phyloP scores from a whole-genome alignment of 176 grass and related monocot genomes.

The Rhynchospora breviuscula region DNA sequence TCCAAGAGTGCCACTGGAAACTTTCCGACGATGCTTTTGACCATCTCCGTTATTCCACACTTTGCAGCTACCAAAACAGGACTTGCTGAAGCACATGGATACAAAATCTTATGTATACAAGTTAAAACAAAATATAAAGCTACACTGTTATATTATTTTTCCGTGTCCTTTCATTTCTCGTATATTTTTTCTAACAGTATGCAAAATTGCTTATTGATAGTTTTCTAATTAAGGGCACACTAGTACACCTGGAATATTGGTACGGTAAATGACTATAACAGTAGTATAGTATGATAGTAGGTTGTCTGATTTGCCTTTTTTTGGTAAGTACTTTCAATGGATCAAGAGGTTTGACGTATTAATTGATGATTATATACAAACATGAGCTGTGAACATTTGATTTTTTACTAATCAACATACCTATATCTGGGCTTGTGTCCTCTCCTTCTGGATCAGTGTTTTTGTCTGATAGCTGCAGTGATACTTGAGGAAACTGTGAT shows the following conservation, averaged over 20 bases:
- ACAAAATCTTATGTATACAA: background rate
- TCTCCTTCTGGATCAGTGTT: too few relatives aligned
- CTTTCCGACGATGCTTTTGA: background rate
- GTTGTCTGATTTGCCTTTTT: background rate
- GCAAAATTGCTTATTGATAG: background rate
- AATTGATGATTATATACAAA: background rate
- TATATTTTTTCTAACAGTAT: background rate
- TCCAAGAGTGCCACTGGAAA: conserved; percentile 6
- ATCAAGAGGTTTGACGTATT: background rate
- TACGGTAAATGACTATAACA: too few relatives aligned
- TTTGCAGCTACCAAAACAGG: conserved; percentile 28
- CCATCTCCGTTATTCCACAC: conserved; percentile 20
- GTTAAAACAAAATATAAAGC: background rate
- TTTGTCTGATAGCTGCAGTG: too few relatives aligned
- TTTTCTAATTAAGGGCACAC: background rate
- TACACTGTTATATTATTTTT: background rate
- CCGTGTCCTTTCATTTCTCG: background rate
- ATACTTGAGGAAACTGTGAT: too few relatives aligned
- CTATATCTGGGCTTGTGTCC: too few relatives aligned
- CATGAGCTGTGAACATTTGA: too few relatives aligned
- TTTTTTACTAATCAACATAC: too few relatives aligned
- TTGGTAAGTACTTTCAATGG: background rate
- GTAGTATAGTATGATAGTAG: background rate
- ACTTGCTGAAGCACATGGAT: background rate
- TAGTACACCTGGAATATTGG: too few relatives aligned